Conservation (phyloP, 257 asterid species). For the Echites panduratus region DNA sequence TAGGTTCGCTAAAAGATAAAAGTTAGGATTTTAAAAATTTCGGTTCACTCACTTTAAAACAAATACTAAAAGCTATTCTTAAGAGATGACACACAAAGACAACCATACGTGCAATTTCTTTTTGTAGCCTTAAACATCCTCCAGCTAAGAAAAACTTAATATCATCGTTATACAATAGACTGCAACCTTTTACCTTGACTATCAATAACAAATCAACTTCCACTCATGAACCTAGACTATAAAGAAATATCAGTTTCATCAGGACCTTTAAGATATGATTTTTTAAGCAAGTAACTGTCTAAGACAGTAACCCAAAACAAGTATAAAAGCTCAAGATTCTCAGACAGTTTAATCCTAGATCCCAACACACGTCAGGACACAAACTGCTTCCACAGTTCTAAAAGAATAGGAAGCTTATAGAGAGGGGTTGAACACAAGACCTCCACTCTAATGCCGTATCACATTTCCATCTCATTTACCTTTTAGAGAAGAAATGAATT, state of each 20-base stretch:
- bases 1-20: neutral
- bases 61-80: no score
- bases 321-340: neutral
- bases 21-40: neutral
- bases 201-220: neutral
- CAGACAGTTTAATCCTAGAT: neutral
- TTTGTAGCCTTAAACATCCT: neutral
- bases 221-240: neutral
- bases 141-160: neutral
- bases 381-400: neutral
- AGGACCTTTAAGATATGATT: neutral
- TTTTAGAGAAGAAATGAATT: no score
- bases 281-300: neutral
- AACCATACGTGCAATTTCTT: neutral
- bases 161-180: neutral
- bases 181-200: neutral
- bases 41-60: no score
- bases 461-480: no score
- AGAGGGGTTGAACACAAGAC: no score
- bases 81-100: neutral
- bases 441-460: no score
- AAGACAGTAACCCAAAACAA: neutral
- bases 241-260: neutral
- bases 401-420: no score
- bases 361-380: neutral